Evolutionary conservation across 192 early-diverging fungal species (phyloP).

Genomic region (Phlyctochytrium bullatum): DNA sequence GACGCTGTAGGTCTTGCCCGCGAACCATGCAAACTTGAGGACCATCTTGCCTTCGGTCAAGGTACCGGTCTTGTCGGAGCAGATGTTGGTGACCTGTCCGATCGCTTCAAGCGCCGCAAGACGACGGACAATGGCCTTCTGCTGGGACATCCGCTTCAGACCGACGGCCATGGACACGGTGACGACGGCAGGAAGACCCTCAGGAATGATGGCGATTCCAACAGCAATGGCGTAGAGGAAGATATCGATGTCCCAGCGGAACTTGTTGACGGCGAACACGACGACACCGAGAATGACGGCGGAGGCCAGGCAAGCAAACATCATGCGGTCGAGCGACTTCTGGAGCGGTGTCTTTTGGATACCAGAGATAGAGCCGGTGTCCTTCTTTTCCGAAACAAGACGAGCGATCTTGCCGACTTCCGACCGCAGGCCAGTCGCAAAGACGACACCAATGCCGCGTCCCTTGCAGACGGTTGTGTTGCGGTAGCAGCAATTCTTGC

Average conservation of each 20-base stretch:
- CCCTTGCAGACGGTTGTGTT: too few relatives aligned
- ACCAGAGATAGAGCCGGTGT: constrained; percentile 78
- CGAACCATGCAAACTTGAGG: constrained; percentile 21
- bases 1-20: constrained; percentile 51
- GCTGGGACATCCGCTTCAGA: constrained; percentile 94
- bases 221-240: constrained; percentile 99
- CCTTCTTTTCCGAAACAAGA: too few relatives aligned
- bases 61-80: constrained; percentile 99
- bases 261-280: constrained; percentile 97
- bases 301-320: constrained; percentile 60
- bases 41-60: constrained; percentile 99
- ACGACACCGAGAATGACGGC: constrained; percentile 87
- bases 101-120: constrained; percentile 93
- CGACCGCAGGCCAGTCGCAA: constrained; percentile 87
- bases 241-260: constrained; percentile 95
- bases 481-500: constrained; percentile 91
- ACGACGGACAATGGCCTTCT: constrained; percentile 93
- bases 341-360: constrained; percentile 96
- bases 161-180: constrained; percentile 97
- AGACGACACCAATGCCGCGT: constrained; percentile 80
- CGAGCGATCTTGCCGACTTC: constrained; percentile 96
- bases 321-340: constrained; percentile 90
- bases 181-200: constrained; percentile 97
- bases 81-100: constrained; percentile 96
- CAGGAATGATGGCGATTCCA: constrained; percentile 98